A percentile compares a stretch with the other conserved stretches of the same genome.
Evolutionary conservation across 2,329 filamentous ascomycete genomes (phyloP).

Genomic region (Emericellopsis atlantica): DNA sequence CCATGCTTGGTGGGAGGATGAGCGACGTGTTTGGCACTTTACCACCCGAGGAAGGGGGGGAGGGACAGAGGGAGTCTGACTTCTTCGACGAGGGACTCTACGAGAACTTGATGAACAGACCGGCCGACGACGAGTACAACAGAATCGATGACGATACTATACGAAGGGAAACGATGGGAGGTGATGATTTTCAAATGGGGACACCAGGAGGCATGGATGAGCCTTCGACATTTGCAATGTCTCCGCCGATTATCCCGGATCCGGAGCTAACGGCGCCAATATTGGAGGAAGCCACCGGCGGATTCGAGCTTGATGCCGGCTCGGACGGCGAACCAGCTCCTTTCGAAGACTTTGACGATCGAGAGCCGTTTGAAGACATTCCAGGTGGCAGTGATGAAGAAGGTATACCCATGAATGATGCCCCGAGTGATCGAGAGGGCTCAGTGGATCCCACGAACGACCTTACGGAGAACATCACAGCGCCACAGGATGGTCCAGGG

Average conservation of each 20-base stretch:
- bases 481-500: not conserved
- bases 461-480: not conserved
- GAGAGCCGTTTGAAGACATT: constrained; percentile 1
- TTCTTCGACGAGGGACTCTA: constrained; percentile 24
- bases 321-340: not conserved
- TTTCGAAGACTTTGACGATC: not conserved
- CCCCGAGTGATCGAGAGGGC: not conserved
- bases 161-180: not conserved
- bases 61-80: constrained; percentile 31
- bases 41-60: constrained; percentile 10
- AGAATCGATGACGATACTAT: no score
- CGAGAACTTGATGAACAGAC: not conserved
- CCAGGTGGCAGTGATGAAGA: constrained; percentile 1
- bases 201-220: not conserved
- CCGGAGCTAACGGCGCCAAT: not conserved
- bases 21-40: constrained; percentile 13
- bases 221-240: not conserved
- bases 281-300: not conserved
- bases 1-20: no score
- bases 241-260: no score
- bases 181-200: constrained; percentile 20
- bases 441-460: not conserved
- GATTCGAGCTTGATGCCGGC: not conserved
- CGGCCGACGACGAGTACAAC: no score
- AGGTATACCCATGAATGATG: not conserved